phyloP scores from a whole-genome alignment of 805 yeast species.

The Candida alai region DNA sequence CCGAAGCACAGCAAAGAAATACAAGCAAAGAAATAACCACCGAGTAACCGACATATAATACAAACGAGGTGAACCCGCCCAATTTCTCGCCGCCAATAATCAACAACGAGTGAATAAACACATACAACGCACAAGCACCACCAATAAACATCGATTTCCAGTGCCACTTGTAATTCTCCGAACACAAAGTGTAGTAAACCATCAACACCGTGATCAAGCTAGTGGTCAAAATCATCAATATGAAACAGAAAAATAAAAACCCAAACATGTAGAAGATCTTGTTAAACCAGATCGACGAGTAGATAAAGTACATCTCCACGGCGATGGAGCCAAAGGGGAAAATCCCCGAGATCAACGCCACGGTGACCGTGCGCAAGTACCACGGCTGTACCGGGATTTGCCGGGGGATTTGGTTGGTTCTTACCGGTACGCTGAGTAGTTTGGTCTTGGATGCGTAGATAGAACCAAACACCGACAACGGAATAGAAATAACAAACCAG shows the following conservation, averaged over 20 bases:
- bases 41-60: constrained; percentile 82
- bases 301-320: constrained; percentile 90
- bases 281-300: constrained; percentile 90
- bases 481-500: constrained; percentile 85
- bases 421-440: constrained; percentile 66
- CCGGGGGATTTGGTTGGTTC: constrained; percentile 93
- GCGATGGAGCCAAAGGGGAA: constrained; percentile 95
- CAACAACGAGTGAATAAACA: constrained; percentile 77
- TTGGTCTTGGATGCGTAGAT: constrained; percentile 66
- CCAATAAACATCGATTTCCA: constrained; percentile 88
- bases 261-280: constrained; percentile 97
- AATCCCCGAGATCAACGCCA: constrained; percentile 76
- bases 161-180: constrained; percentile 96
- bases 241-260: constrained; percentile 81
- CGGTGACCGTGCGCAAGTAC: constrained; percentile 66
- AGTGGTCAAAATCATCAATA: constrained; percentile 80
- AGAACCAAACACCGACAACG: constrained; percentile 82
- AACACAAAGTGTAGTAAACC: constrained; percentile 78
- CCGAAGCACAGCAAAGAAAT: constrained; percentile 81
- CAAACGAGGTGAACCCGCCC: constrained; percentile 71
- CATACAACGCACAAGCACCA: constrained; percentile 84
- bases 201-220: constrained; percentile 74
- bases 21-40: constrained; percentile 62
- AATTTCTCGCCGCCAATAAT: constrained; percentile 61
- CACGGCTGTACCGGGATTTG: constrained; percentile 92